phyloP scores from a whole-genome alignment of 176 grass and related monocot genomes.

The Secale cereale region DNA sequence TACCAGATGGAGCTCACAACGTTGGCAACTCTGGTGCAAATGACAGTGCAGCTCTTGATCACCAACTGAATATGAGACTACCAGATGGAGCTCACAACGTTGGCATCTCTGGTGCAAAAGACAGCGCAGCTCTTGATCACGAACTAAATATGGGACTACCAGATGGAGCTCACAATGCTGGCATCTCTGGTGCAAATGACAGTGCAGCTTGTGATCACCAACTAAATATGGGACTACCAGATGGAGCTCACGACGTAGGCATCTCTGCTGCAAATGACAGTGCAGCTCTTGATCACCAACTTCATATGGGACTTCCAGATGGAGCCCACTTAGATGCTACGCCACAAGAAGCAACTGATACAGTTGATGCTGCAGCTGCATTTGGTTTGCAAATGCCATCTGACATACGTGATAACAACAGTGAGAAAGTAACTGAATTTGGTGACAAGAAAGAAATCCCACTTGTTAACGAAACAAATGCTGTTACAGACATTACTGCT shows the following conservation, averaged over 20 bases:
- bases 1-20: too few species aligned
- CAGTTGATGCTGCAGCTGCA: neutral
- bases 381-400: conserved; percentile 26
- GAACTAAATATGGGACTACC: conserved; percentile 2
- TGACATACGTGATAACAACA: conserved; percentile 25
- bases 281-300: conserved; percentile 12
- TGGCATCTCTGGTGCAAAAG: conserved; percentile 15
- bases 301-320: conserved; percentile 15
- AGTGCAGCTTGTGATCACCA: too few species aligned
- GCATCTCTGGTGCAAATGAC: too few species aligned
- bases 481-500: neutral
- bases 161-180: too few species aligned
- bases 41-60: neutral
- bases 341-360: conserved; percentile 11
- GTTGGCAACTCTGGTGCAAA: too few species aligned
- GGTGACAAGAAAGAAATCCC: conserved; percentile 16
- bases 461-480: conserved; percentile 26
- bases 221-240: neutral
- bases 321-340: conserved; percentile 10
- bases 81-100: neutral
- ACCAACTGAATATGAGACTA: neutral
- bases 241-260: neutral
- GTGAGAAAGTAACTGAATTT: conserved; percentile 23
- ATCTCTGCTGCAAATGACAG: neutral
- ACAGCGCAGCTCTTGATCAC: conserved; percentile 8